Percentiles rank a stretch among this genome's conserved stretches.
Evolutionary conservation across 208 protist genomes (phyloP).

Genomic region (Acanthamoeba polyphaga): DNA sequence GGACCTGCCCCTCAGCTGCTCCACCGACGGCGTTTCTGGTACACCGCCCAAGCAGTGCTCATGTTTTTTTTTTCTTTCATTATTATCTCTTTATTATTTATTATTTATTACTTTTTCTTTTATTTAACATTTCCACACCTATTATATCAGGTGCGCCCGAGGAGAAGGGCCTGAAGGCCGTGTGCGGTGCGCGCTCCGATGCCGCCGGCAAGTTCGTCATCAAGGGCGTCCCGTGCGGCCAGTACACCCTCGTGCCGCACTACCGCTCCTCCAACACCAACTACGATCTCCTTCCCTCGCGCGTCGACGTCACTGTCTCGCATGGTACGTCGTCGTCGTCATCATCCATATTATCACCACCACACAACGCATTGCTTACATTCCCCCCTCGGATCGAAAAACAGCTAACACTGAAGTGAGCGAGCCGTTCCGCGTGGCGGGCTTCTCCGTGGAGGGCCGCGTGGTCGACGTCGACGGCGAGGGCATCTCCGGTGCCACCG

Average conservation of each 20-base stretch:
- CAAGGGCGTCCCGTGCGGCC: conserved; percentile 71
- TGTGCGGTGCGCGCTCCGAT: conserved; percentile 72
- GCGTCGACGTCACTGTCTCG: conserved; percentile 42
- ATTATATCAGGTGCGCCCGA: not conserved
- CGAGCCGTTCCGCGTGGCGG: conserved; percentile 72
- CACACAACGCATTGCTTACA: not conserved
- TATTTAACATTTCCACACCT: no score
- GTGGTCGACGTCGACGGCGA: conserved; percentile 61
- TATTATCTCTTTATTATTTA: no score
- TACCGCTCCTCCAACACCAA: conserved; percentile 69
- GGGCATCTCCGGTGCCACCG: conserved; percentile 52
- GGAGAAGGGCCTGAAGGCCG: conserved; percentile 26
- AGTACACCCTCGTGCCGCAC: conserved; percentile 69
- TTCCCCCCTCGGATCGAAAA: no score
- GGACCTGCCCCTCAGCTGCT: not conserved
- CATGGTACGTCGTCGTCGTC: not conserved
- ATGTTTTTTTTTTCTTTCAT: no score
- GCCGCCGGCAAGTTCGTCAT: conserved; percentile 63
- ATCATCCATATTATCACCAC: not conserved
- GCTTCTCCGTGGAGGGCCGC: conserved; percentile 70
- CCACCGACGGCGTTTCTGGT: conserved; percentile 40
- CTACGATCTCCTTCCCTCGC: conserved; percentile 56
- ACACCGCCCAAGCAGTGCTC: no score
- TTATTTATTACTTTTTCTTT: no score
- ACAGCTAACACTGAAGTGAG: not conserved